Conservation (phyloP, 768 basidiomycete genomes). For the Hygrophorus russula region DNA sequence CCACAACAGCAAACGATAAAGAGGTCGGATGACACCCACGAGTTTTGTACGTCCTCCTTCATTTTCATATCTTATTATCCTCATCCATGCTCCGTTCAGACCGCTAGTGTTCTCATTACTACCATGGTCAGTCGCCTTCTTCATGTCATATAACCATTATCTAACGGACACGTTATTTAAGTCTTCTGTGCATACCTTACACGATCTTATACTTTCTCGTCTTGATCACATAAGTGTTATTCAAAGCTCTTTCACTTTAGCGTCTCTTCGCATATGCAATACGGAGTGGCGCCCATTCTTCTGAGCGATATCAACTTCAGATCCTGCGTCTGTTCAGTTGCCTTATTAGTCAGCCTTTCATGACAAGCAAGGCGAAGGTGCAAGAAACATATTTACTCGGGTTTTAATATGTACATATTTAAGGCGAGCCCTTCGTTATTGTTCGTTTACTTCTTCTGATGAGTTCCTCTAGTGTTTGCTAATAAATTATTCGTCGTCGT, state of each 20-base stretch:
- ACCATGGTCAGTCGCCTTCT: slow-evolving; percentile 1
- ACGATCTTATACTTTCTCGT: not conserved
- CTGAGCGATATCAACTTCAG: slow-evolving; percentile 50
- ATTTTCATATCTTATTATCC: slow-evolving; percentile 10
- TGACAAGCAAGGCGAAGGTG: too few relatives aligned
- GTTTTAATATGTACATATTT: too few relatives aligned
- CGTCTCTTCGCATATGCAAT: slow-evolving; percentile 44
- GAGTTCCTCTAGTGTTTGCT: too few relatives aligned
- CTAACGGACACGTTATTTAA: not conserved
- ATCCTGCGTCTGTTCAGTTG: slow-evolving; percentile 16
- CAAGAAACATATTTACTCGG: too few relatives aligned
- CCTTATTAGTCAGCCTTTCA: slow-evolving; percentile 10
- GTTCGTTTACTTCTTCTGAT: too few relatives aligned
- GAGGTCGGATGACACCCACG: slow-evolving; percentile 89
- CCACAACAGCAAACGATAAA: slow-evolving; percentile 86
- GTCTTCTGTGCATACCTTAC: not conserved
- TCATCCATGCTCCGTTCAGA: slow-evolving; percentile 11
- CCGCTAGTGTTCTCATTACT: not conserved
- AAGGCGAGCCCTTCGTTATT: too few relatives aligned
- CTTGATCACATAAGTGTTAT: not conserved
- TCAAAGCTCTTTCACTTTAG: slow-evolving; percentile 76
- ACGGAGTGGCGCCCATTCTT: slow-evolving; percentile 80
- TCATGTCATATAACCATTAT: not conserved
- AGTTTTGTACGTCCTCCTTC: slow-evolving; percentile 68
- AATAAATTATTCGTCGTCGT: not conserved